A percentile compares a stretch with the other conserved stretches of the same genome.
phyloP scores from a whole-genome alignment of 441 rosid species.

The Sinapis alba region DNA sequence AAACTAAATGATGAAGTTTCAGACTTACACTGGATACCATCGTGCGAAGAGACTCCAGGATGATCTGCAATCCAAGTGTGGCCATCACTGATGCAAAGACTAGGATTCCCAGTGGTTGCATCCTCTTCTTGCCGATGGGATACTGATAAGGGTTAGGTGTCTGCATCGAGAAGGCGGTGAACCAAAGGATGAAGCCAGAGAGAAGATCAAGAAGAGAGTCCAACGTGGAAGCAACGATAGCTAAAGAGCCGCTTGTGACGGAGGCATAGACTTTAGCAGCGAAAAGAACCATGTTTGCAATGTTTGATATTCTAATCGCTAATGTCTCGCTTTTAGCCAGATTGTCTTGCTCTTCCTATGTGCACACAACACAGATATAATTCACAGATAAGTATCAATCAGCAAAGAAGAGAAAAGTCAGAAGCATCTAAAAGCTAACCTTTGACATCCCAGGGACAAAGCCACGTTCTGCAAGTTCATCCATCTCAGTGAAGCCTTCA shows the following conservation, averaged over 20 bases:
- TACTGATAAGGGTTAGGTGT: conserved; percentile 90
- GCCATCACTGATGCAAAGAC: conserved; percentile 99
- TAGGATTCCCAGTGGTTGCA: conserved; percentile 98
- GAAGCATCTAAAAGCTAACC: conserved; percentile 48
- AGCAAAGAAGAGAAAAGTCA: not conserved
- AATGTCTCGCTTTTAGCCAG: conserved; percentile 87
- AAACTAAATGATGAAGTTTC: conserved; percentile 21
- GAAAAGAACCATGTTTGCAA: conserved; percentile 89
- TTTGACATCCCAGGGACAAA: conserved; percentile 83
- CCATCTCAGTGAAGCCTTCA: conserved; percentile 93
- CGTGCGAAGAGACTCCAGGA: conserved; percentile 78
- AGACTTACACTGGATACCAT: conserved; percentile 69
- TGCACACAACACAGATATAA: conserved; percentile 12
- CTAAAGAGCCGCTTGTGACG: conserved; percentile 79
- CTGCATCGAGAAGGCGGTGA: conserved; percentile 96
- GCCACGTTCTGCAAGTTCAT: conserved; percentile 86
- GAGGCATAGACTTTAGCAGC: conserved; percentile 94
- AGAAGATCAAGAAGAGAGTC: conserved; percentile 97
- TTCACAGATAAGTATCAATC: not conserved
- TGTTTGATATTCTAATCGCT: conserved; percentile 86
- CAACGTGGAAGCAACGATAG: conserved; percentile 90
- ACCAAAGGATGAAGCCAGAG: conserved; percentile 96
- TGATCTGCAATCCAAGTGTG: conserved; percentile 92
- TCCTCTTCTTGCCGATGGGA: conserved; percentile 93
- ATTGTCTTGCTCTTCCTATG: conserved; percentile 80